Percentiles rank a stretch among this genome's conserved stretches.
Evolutionary conservation across 148 eudicot species (phyloP).

Genomic region (Beta vulgaris): DNA sequence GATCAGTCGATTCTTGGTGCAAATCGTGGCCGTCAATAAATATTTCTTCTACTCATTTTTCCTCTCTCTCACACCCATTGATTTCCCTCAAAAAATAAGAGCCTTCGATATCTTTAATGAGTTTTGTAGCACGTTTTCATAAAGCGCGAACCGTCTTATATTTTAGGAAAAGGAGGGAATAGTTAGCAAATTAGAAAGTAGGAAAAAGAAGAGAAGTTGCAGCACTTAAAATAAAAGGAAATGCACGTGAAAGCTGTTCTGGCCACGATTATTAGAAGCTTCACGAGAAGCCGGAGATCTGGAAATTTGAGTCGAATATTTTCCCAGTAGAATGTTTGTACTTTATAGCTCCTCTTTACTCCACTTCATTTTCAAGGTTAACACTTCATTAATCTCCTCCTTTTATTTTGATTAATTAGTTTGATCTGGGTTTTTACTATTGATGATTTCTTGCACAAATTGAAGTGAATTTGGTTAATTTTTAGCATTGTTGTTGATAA

Average conservation of each 20-base stretch:
- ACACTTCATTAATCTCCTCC: neutral
- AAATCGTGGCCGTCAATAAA: too few species aligned
- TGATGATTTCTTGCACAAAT: neutral
- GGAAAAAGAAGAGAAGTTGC: neutral
- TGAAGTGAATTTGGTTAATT: neutral
- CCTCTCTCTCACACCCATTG: neutral
- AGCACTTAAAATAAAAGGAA: neutral
- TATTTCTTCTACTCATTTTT: too few species aligned
- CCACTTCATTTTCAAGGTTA: neutral
- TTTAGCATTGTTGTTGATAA: neutral
- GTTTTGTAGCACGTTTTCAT: too few species aligned
- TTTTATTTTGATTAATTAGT: neutral
- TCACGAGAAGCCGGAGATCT: neutral
- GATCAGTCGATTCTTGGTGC: too few species aligned
- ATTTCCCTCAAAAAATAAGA: too few species aligned
- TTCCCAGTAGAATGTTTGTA: neutral
- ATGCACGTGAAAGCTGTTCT: neutral
- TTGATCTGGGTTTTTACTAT: conserved; percentile 10
- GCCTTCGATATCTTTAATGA: too few species aligned
- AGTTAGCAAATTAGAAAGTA: neutral
- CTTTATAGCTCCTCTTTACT: too few species aligned
- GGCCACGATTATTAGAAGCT: neutral
- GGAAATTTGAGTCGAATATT: neutral
- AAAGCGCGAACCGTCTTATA: too few species aligned
- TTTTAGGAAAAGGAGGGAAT: too few species aligned